These are phyloP conservation scores for Porcisia hertigi DNA, from an alignment of 208 protist species.

Conservation along the genomic window DNA sequence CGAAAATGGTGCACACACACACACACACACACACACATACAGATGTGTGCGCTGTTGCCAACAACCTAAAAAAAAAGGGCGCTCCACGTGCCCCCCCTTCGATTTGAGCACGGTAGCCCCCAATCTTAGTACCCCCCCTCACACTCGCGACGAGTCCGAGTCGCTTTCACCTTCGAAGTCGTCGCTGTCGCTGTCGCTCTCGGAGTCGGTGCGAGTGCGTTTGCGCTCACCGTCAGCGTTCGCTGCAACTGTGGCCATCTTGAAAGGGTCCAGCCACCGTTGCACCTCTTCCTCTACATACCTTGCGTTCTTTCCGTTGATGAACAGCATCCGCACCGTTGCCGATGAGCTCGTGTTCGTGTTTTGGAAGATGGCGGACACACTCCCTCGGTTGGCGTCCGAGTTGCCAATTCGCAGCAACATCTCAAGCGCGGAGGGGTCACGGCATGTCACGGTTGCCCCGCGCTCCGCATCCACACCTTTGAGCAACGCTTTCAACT, in stretches of 20 bases:
- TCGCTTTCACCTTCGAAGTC: constrained; percentile 17
- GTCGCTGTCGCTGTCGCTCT: constrained; percentile 21
- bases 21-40: neutral
- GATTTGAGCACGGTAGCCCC: too few species aligned
- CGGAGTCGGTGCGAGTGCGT: constrained; percentile 13
- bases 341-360: neutral
- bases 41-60: neutral
- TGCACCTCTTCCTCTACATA: constrained; percentile 30
- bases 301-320: constrained; percentile 12
- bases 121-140: neutral
- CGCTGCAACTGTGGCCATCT: neutral
- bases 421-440: constrained; percentile 38
- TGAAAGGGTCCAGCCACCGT: constrained; percentile 33
- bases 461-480: constrained; percentile 32
- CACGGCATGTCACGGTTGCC: constrained; percentile 33
- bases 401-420: constrained; percentile 30
- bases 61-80: neutral
- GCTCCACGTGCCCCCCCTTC: neutral
- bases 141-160: neutral
- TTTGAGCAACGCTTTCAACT: constrained; percentile 15
- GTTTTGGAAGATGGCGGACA: constrained; percentile 28
- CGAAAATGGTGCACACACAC: neutral
- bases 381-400: constrained; percentile 20
- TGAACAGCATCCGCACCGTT: constrained; percentile 25
- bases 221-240: constrained; percentile 12